These are phyloP conservation scores for Cutaneotrichosporon curvatum DNA, from an alignment of 1,284 basidiomycete genomes.

Conservation along the genomic window DNA sequence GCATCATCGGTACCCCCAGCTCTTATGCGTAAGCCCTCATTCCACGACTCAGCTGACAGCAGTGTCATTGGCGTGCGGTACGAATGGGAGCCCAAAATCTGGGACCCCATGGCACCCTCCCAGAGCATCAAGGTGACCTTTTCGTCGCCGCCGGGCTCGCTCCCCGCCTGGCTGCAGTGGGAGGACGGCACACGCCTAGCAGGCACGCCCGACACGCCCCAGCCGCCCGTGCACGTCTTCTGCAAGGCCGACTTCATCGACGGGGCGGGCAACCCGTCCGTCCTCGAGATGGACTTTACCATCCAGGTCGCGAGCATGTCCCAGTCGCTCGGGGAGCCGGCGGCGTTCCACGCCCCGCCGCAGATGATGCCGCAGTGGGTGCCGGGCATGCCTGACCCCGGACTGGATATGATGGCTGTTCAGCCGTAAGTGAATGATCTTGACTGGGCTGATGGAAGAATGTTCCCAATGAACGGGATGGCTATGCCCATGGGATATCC, in stretches of 20 bases:
- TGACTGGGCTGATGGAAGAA: not conserved
- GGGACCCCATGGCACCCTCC: constrained; percentile 89
- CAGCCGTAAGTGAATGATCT: not conserved
- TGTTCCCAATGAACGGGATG: not conserved
- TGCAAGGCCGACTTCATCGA: constrained; percentile 36
- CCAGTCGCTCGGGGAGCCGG: not conserved
- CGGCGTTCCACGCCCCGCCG: not conserved
- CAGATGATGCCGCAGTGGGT: not conserved
- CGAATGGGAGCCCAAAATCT: constrained; percentile 89
- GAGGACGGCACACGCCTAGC: constrained; percentile 56
- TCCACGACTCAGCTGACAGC: not conserved
- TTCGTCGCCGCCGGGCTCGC: constrained; percentile 58
- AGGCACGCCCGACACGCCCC: constrained; percentile 28
- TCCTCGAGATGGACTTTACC: constrained; percentile 28
- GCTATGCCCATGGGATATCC: no score
- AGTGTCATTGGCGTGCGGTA: constrained; percentile 63
- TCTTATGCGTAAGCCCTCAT: constrained; percentile 56
- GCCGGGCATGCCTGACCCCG: not conserved
- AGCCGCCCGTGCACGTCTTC: constrained; percentile 23
- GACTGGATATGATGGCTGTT: not conserved
- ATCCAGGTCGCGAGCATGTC: constrained; percentile 25
- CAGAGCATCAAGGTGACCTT: constrained; percentile 69
- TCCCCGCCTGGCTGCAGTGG: constrained; percentile 85
- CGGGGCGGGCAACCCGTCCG: constrained; percentile 22
- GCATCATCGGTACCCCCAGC: constrained; percentile 72